Evolutionary conservation across 306 rosid species (phyloP), one percentile per base, ranked within the genome.

Genomic region (Casuarina glauca): DNA sequence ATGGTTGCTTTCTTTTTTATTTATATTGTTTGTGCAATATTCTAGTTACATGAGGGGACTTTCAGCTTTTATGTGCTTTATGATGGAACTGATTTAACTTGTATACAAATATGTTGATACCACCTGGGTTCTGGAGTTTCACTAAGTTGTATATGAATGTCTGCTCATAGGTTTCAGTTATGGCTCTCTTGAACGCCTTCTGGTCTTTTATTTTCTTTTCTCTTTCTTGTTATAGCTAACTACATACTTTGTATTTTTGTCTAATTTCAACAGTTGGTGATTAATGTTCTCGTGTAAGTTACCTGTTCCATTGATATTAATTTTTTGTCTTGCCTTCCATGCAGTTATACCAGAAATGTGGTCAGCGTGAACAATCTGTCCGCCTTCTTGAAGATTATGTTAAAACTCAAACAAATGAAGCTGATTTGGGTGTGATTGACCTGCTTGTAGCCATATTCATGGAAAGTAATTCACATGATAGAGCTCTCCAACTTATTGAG

Each of bases 371-470:
- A 74, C 86, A 66, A 75, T 82, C 95, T 66, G 60, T 88, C 70
- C 61, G 58, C 74, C 84, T 94, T 84, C 97, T 94, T 63, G 97
- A 89, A 86, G 90, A 88, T 71, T 89, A 92, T 88, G 82, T 90
- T 35, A 90, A 78, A 71, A 83, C 78, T 82, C 91, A 83, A 82
- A 81, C 81, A 9, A 72, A 83, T 5, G 85, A 83, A 77, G 88
- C 78, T 79, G 86, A 90, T 83, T 74, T 76, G 74, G 86, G 89
- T 76, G 91, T 90, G 84, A 76, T 90, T 86, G 91, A 94, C 83
- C 87, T 88, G 74, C 86, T 94, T 82, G 86, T 89, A 79, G 75
- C 89, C 72, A 63, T 86, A 74, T 84, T 84, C 70, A 90, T 87
- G 92, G 92, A 88, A 80, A 82, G 75, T 79, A 92, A 92, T 76